A percentile compares a stretch with the other conserved stretches of the same genome.
These are phyloP conservation scores for Epichloe gansuensis DNA, from an alignment of 2,329 filamentous ascomycete genomes.

Conservation along the genomic window DNA sequence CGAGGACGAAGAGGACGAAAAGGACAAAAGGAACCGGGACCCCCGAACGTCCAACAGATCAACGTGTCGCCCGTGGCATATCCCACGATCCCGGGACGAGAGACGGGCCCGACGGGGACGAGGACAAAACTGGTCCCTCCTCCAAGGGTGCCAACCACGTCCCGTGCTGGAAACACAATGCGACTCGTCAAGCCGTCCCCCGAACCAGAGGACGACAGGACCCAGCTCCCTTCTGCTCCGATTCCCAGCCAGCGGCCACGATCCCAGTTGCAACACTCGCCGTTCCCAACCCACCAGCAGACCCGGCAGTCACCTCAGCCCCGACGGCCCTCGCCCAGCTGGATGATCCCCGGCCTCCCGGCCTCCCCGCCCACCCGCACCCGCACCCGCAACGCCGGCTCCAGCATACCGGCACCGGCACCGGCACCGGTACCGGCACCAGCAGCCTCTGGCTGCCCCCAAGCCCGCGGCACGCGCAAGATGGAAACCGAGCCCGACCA, in stretches of 20 bases:
- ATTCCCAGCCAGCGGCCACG: neutral
- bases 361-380: conserved; percentile 6
- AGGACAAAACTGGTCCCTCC: conserved; percentile 19
- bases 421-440: conserved; percentile 2
- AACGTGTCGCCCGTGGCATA: conserved; percentile 25
- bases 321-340: conserved; percentile 1
- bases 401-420: conserved; percentile 3
- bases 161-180: conserved; percentile 15
- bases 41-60: conserved; percentile 12
- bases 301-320: neutral
- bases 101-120: conserved; percentile 4
- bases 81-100: conserved; percentile 17
- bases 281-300: neutral
- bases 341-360: neutral
- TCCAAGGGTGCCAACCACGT: conserved; percentile 17
- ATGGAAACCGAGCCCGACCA: conserved; percentile 7
- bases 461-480: neutral
- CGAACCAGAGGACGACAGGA: conserved; percentile 15
- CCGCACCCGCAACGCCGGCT: conserved; percentile 7
- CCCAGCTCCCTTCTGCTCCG: conserved; percentile 5
- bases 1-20: conserved; percentile 10
- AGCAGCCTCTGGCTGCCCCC: conserved; percentile 7
- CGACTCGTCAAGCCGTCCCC: conserved; percentile 25
- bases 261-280: neutral
- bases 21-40: conserved; percentile 11